Conservation (phyloP, 176 grass and related monocot species). For the barley (Hordeum vulgare) region MorexV3_pseudomolecules_assembly NC_058519.1:142236305-142236804, state of each 20-base stretch:
- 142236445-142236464: constrained; percentile 57
- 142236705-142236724: no score
- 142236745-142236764: no score
- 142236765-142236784: no score
- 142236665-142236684: constrained; percentile 35
- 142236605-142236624: constrained; percentile 54
- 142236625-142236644: constrained; percentile 80
- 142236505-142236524: constrained; percentile 79
- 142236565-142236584: constrained; percentile 41
- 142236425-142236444: constrained; percentile 45
- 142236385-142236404: constrained; percentile 75
- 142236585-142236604: constrained; percentile 35
- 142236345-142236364: constrained; percentile 60
- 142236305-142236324: constrained; percentile 67
- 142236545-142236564: constrained; percentile 46
- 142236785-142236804: no score
- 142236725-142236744: no score
- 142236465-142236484: constrained; percentile 27
- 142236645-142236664: constrained; percentile 58
- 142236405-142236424: constrained; percentile 38
- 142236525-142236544: constrained; percentile 60
- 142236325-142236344: constrained; percentile 56
- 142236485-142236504: constrained; percentile 66
- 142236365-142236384: constrained; percentile 62
- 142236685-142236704: no score